Conservation (phyloP, 306 rosid species). For the Pyrus pyrifolia region DNA sequence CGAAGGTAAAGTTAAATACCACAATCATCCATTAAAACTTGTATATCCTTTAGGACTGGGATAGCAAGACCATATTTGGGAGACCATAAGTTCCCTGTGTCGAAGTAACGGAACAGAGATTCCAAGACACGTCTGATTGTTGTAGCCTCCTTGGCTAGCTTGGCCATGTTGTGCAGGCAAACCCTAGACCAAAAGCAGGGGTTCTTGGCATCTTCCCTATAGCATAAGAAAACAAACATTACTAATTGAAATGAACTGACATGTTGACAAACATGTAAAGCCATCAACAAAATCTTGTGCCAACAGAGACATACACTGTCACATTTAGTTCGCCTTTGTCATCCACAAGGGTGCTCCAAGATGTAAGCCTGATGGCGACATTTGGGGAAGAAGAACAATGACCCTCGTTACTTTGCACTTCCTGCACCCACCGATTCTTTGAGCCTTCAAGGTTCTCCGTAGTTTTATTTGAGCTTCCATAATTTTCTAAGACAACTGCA, state of each 20-base stretch:
- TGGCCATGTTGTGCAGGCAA: slow-evolving; percentile 89
- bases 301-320: slow-evolving; percentile 46
- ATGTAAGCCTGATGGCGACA: slow-evolving; percentile 35
- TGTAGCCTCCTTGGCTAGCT: slow-evolving; percentile 83
- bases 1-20: slow-evolving; percentile 37
- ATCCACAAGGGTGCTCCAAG: slow-evolving; percentile 58
- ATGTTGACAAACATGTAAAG: slow-evolving; percentile 1
- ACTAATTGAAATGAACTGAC: slow-evolving; percentile 9
- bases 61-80: slow-evolving; percentile 58
- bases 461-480: slow-evolving; percentile 37
- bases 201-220: slow-evolving; percentile 72
- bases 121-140: slow-evolving; percentile 87
- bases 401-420: slow-evolving; percentile 41
- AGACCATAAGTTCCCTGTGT: slow-evolving; percentile 70
- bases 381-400: slow-evolving; percentile 41
- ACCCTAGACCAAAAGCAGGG: slow-evolving; percentile 87
- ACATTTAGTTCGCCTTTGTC: slow-evolving; percentile 54
- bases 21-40: slow-evolving; percentile 65
- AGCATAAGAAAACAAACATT: slow-evolving; percentile 17
- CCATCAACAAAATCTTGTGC: slow-evolving; percentile 12
- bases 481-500: slow-evolving; percentile 78
- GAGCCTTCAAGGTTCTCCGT: slow-evolving; percentile 26
- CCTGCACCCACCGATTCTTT: slow-evolving; percentile 48
- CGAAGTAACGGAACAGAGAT: slow-evolving; percentile 79
- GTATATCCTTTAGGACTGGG: slow-evolving; percentile 70